Conservation (phyloP, 148 eudicot genomes). For the Limonium bicolor region DNA sequence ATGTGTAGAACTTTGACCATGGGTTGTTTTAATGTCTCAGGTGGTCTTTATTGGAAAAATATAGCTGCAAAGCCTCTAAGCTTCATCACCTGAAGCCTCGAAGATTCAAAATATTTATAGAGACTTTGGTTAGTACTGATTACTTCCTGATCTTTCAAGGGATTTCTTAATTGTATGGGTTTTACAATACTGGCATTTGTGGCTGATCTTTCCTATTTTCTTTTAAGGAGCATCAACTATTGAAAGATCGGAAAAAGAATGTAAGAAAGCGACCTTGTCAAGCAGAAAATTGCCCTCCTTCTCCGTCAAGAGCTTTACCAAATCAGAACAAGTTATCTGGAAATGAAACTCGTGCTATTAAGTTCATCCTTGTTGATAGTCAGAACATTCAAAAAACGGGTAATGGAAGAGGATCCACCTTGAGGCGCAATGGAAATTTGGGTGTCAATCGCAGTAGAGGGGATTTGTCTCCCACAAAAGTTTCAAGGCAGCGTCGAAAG, state of each 20-base stretch:
- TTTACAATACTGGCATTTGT: conserved; percentile 7
- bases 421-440: conserved; percentile 33
- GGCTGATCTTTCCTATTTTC: conserved; percentile 9
- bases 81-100: conserved; percentile 99
- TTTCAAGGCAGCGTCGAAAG: conserved; percentile 50
- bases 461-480: conserved; percentile 37
- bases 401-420: conserved; percentile 42
- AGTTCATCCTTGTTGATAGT: conserved; percentile 42
- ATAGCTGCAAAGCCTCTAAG: conserved; percentile 96
- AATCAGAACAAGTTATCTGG: conserved; percentile 38
- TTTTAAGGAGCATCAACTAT: conserved; percentile 79
- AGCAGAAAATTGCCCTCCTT: conserved; percentile 39
- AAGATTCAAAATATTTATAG: conserved; percentile 76
- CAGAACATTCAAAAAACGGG: conserved; percentile 48
- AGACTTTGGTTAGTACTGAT: conserved; percentile 70
- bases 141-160: background rate
- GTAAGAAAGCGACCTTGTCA: conserved; percentile 43
- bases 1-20: too few species aligned
- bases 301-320: conserved; percentile 20
- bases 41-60: conserved; percentile 96
- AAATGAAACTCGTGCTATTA: conserved; percentile 39
- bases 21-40: conserved; percentile 20
- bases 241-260: conserved; percentile 72
- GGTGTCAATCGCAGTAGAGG: conserved; percentile 39
- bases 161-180: background rate